A percentile compares a stretch with the other conserved stretches of the same genome.
Evolutionary conservation across 2,329 filamentous ascomycete species (phyloP).

Genomic region (Cercospora sojina): DNA sequence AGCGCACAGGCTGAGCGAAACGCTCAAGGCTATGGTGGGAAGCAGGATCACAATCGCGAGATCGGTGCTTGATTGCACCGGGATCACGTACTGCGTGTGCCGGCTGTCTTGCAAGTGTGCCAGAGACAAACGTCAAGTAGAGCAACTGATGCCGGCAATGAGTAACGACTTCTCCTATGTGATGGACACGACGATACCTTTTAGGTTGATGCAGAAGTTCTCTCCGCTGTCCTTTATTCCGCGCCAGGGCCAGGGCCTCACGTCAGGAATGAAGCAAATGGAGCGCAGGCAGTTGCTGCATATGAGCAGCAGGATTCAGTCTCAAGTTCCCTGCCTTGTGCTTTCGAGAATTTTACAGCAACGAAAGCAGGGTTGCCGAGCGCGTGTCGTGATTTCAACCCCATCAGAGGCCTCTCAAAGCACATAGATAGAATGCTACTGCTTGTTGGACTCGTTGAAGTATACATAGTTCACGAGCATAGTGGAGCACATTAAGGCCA

Average conservation of each 20-base stretch:
- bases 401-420: not conserved
- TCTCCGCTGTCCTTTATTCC: not conserved
- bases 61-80: conserved; percentile 3
- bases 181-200: not conserved
- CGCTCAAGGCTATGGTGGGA: conserved; percentile 42
- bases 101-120: not conserved
- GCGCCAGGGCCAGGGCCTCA: not conserved
- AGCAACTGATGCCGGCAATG: not conserved
- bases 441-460: not conserved
- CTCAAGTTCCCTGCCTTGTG: not conserved
- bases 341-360: not conserved
- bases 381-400: not conserved
- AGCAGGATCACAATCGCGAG: conserved; percentile 35
- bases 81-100: not conserved
- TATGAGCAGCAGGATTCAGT: not conserved
- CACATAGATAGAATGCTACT: not conserved
- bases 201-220: not conserved
- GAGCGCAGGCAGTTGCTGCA: not conserved
- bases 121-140: not conserved
- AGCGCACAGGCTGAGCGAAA: conserved; percentile 42
- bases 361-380: not conserved
- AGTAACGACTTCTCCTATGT: not conserved
- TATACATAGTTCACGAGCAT: not conserved
- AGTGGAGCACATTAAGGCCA: not conserved
- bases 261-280: not conserved